Evolutionary conservation across 192 early-diverging fungal species (phyloP).

Genomic region (Coemansia sp.): DNA sequence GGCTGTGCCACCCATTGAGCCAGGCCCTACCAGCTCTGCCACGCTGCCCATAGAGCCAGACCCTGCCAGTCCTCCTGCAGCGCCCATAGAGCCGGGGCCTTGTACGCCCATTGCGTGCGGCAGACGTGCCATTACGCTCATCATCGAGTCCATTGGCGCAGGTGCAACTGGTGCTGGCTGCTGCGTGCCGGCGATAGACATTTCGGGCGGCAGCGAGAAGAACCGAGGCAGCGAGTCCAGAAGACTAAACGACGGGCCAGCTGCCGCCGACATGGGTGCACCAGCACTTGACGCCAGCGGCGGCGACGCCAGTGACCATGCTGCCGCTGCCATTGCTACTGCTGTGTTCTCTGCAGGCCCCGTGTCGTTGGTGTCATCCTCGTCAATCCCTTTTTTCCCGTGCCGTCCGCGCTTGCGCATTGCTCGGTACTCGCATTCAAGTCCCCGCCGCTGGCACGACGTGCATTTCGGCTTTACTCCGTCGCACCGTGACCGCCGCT

Average conservation of each 20-base stretch:
- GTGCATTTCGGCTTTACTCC: slow-evolving; percentile 41
- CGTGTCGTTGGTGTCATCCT: not conserved
- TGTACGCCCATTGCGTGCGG: not conserved
- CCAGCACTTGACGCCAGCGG: not conserved
- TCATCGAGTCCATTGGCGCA: not conserved
- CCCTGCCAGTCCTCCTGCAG: not conserved
- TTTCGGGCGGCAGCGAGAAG: slow-evolving; percentile 20
- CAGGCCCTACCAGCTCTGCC: not conserved
- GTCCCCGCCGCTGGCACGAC: slow-evolving; percentile 36
- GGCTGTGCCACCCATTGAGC: not conserved
- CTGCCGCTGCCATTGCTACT: slow-evolving; percentile 14
- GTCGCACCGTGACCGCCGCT: slow-evolving; percentile 44
- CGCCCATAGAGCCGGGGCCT: not conserved
- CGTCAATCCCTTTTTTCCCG: slow-evolving; percentile 19
- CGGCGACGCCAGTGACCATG: slow-evolving; percentile 26
- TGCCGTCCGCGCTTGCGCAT: slow-evolving; percentile 54
- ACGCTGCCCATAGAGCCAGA: not conserved
- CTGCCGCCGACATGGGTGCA: not conserved
- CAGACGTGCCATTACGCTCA: slow-evolving; percentile 1
- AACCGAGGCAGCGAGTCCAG: slow-evolving; percentile 35
- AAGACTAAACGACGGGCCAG: slow-evolving; percentile 17
- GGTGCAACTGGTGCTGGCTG: slow-evolving; percentile 6
- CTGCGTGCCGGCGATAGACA: not conserved
- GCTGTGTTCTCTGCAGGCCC: not conserved
- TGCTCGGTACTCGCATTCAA: slow-evolving; percentile 49